Evolutionary conservation across 768 basidiomycete genomes (phyloP).

Genomic region (Macrocybe gigantea): DNA sequence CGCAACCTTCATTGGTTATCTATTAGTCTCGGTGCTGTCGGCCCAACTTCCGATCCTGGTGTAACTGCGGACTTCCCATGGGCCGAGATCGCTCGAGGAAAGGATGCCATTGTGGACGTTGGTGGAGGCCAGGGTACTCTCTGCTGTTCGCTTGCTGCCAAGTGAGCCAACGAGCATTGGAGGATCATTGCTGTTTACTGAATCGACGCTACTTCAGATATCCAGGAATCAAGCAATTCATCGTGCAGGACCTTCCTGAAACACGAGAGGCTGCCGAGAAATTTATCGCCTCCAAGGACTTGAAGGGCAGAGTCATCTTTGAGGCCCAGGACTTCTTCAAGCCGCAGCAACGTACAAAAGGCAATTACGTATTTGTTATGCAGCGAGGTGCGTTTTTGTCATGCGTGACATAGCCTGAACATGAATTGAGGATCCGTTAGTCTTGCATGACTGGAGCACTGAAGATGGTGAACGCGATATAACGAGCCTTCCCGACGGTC

Average conservation of each 20-base stretch:
- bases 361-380: constrained; percentile 32
- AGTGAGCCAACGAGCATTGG: constrained; percentile 11
- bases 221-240: constrained; percentile 29
- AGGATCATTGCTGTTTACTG: neutral
- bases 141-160: constrained; percentile 29
- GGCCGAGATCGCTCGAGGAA: constrained; percentile 24
- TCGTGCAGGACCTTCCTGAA: constrained; percentile 32
- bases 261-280: constrained; percentile 26
- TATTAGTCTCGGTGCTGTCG: constrained; percentile 16
- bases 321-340: constrained; percentile 34
- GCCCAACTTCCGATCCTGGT: constrained; percentile 31
- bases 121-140: constrained; percentile 36
- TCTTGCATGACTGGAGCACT: constrained; percentile 33
- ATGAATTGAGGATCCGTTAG: constrained; percentile 8
- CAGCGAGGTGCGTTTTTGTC: constrained; percentile 22
- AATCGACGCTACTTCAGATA: constrained; percentile 16
- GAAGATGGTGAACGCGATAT: constrained; percentile 17
- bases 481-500: too few relatives aligned
- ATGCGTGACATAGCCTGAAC: neutral
- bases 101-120: constrained; percentile 32
- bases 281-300: constrained; percentile 25
- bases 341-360: constrained; percentile 29
- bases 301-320: constrained; percentile 26
- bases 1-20: constrained; percentile 19
- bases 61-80: constrained; percentile 34